Evolutionary conservation across 139 green algal genomes (phyloP).

Genomic region (Tetraselmis striata): DNA sequence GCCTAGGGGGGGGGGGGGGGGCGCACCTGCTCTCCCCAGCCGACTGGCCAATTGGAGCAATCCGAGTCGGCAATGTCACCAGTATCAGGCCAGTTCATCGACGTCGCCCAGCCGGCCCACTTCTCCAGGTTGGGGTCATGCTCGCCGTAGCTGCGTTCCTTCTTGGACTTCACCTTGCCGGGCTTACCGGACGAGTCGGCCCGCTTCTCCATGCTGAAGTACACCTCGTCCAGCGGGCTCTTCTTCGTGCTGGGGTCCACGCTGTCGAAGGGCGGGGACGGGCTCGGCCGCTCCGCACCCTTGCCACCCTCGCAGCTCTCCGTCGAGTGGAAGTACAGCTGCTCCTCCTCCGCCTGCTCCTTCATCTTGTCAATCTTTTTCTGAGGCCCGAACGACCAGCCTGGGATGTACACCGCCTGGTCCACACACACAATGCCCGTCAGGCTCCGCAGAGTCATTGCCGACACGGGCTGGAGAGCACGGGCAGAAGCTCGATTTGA

Average conservation of each 20-base stretch:
- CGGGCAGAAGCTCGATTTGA: no score
- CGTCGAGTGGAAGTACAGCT: neutral
- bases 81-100: neutral
- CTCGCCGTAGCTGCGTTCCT: neutral
- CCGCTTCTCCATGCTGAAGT: neutral
- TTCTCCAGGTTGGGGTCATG: neutral
- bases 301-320: neutral
- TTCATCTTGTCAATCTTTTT: conserved; percentile 38
- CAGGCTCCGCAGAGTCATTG: no score
- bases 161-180: neutral
- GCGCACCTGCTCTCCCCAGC: neutral
- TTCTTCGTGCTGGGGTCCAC: neutral
- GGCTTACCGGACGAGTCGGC: neutral
- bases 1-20: neutral
- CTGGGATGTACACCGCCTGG: conserved; percentile 37
- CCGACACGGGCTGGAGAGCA: no score
- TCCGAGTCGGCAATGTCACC: neutral
- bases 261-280: neutral
- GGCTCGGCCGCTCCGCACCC: neutral
- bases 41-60: neutral
- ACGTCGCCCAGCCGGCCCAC: neutral
- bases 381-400: conserved; percentile 43
- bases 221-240: neutral
- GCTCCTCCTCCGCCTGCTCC: conserved; percentile 4
- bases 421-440: no score